phyloP scores from a whole-genome alignment of 2,329 filamentous ascomycete species.

The Verticillium alfalfae region DNA sequence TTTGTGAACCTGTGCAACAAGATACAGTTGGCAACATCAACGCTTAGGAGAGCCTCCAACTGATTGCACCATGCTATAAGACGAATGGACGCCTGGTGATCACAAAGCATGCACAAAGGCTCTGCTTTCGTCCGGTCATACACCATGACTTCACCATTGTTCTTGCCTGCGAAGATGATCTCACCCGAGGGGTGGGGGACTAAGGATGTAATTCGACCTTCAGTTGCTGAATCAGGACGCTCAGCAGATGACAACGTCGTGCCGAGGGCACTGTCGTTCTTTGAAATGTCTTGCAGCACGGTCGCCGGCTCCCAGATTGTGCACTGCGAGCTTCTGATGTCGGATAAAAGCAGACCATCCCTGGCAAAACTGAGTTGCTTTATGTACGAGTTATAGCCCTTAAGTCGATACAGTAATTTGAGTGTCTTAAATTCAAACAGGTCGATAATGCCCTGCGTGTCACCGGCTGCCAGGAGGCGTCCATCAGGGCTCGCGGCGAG shows the following conservation, averaged over 20 bases:
- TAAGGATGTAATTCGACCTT: conserved; percentile 22
- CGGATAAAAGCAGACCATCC: conserved; percentile 24
- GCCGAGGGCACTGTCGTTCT: conserved; percentile 17
- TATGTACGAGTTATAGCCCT: conserved; percentile 18
- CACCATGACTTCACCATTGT: conserved; percentile 25
- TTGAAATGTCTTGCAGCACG: conserved; percentile 16
- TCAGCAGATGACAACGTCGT: conserved; percentile 16
- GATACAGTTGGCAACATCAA: conserved; percentile 20
- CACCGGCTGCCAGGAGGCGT: conserved; percentile 19
- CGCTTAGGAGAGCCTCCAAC: conserved; percentile 17
- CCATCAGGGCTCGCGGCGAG: conserved; percentile 23
- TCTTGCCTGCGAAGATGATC: conserved; percentile 26
- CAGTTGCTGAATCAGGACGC: conserved; percentile 14
- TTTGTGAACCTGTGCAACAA: conserved; percentile 11
- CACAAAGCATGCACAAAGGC: conserved; percentile 17
- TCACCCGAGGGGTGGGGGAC: conserved; percentile 15
- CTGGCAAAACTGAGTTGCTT: conserved; percentile 22
- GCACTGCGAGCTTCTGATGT: conserved; percentile 26
- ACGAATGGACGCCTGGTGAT: conserved; percentile 20
- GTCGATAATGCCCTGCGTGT: conserved; percentile 16
- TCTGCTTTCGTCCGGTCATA: conserved; percentile 20
- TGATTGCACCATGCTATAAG: conserved; percentile 18
- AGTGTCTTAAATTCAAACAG: conserved; percentile 23
- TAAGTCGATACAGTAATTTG: conserved; percentile 19
- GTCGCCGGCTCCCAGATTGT: conserved; percentile 28